Percentiles rank a stretch among this genome's conserved stretches.
Evolutionary conservation across 1,139 yeast species (phyloP).

Genomic region (Geotrichum phurueaensis): DNA sequence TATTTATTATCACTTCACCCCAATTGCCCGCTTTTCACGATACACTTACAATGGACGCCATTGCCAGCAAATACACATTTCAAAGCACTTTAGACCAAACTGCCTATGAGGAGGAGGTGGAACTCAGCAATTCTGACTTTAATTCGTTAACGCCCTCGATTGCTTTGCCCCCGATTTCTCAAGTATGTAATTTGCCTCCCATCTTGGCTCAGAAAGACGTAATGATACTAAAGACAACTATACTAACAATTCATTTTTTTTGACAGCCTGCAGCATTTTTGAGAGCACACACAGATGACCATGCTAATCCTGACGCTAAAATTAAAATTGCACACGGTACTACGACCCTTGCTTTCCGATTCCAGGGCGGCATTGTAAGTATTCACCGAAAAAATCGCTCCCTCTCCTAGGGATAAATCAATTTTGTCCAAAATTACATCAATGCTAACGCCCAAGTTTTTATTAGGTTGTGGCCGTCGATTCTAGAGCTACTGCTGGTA

Average conservation of each 20-base stretch:
- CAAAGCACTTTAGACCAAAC: conserved; percentile 8
- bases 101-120: conserved; percentile 16
- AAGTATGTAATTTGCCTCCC: conserved; percentile 30
- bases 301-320: conserved; percentile 84
- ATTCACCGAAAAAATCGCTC: background rate
- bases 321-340: conserved; percentile 98
- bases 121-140: conserved; percentile 9
- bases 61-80: conserved; percentile 23
- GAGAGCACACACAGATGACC: conserved; percentile 97
- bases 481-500: conserved; percentile 97
- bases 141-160: conserved; percentile 49
- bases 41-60: conserved; percentile 23
- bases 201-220: background rate
- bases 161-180: conserved; percentile 75
- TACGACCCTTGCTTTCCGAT: conserved; percentile 92
- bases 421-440: background rate
- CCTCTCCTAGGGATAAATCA: background rate
- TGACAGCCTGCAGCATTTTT: conserved; percentile 79
- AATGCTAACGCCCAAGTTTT: background rate
- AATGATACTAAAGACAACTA: background rate
- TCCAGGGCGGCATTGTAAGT: conserved; percentile 75
- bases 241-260: conserved; percentile 1
- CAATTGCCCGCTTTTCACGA: background rate
- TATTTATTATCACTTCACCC: conserved; percentile 2
- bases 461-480: conserved; percentile 79